Evolutionary conservation across 2,329 filamentous ascomycete species (phyloP), one percentile per base, ranked within the genome.

Genomic region (Plectosphaerella sp.): DNA sequence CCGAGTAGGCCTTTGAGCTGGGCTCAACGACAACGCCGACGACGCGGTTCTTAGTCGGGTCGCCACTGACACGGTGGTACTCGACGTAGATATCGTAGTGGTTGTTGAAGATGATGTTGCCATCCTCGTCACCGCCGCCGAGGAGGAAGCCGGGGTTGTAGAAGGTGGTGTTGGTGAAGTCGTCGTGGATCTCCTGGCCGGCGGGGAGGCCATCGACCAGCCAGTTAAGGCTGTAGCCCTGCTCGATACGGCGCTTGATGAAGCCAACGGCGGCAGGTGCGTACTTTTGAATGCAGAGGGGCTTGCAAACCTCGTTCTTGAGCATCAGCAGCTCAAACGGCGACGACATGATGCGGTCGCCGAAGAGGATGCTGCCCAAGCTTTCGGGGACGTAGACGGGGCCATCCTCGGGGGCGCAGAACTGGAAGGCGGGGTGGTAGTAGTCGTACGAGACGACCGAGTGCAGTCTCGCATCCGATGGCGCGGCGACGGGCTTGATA

Each of bases 371-470:
- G 76, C 93, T 97, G 22, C 94, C 94, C 57, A 99, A 72, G 58
- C 89, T 94, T 73, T 97, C 94, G 41, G 89, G 86, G 20, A 96
- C 84, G 74, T 88, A 82, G 67, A 92, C 71, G 9, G 91, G 86
- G 2, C 90, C 90, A 55, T 78, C 85, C 52, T 88, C 74, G 2
- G 93, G 94, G 61, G 81, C 74, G 71, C 94, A 99, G 76, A 97
- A 96, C 65, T 89, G 85, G 71, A 99, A 96, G 4, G 81, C 81
- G 6, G 86, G 82, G 62, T 94, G 85, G 68, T 99, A 99, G 77
- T 99, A 97, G 72, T 97, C 93, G 78, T 89, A 99, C 5, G 93
- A 89, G 63, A 97, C 86, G 51, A 96, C 87, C n/a, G 92, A 95
- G 67, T 91, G 90, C 41, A 97, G 78, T 61, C 91, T 87, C 24